A percentile compares a stretch with the other conserved stretches of the same genome.
Conservation (phyloP, 2,329 filamentous ascomycete species). For the Ophiostoma ulmi region DNA sequence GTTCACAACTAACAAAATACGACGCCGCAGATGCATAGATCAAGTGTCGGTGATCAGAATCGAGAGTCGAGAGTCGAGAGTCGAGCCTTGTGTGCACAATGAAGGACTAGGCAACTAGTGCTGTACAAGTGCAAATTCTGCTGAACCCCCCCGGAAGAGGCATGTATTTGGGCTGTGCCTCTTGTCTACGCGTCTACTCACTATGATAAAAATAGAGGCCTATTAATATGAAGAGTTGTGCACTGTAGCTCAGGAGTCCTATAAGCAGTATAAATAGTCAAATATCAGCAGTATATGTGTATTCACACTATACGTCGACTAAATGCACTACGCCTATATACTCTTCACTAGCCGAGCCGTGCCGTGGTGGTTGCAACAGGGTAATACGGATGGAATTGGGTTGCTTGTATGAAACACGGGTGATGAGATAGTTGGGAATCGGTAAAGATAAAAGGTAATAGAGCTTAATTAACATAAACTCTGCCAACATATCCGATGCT, state of each 20-base stretch:
- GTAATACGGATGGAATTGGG: conserved; percentile 3
- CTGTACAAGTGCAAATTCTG: not conserved
- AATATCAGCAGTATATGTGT: not conserved
- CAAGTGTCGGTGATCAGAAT: not conserved
- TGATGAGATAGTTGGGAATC: not conserved
- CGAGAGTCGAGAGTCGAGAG: not conserved
- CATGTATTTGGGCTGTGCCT: not conserved
- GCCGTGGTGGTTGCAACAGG: conserved; percentile 8
- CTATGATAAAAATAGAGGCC: not conserved
- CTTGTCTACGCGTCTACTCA: not conserved
- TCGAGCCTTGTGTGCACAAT: not conserved
- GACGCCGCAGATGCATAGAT: not conserved
- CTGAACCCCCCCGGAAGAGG: not conserved
- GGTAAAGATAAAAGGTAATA: not conserved
- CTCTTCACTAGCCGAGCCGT: not conserved
- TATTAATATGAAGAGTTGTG: not conserved
- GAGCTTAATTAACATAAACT: not conserved
- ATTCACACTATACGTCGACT: not conserved
- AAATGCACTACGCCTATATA: not conserved
- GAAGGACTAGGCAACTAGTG: not conserved
- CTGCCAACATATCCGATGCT: not conserved
- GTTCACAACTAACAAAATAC: not conserved
- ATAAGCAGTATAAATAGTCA: not conserved
- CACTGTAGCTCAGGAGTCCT: too few relatives aligned
- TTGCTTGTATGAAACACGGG: not conserved